Base-by-base conservation (phyloP, 441 rosid species). In the Pelargonium fulgidum region DNA sequence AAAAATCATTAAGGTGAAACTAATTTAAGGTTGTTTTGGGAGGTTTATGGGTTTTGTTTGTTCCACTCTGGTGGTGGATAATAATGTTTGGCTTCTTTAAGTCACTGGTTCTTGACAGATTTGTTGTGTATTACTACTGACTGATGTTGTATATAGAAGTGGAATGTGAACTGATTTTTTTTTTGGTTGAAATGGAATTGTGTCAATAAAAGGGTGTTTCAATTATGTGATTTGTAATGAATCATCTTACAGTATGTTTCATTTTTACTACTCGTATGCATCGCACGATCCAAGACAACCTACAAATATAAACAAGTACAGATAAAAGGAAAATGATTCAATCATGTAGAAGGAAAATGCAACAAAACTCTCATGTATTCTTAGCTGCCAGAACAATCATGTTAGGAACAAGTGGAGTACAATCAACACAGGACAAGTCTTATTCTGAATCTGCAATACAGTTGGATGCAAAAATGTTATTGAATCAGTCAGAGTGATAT, bases 61-160 rank as follows among this genome's bases (percentile, higher is more conserved):
- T 26, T 71, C 36, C 24, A 47, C 19, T 7, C 64, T 65, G 10
- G 33, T 16, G 52, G 42, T 54, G 50, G 77, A 24, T 39, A 71
- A 68, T 72, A 71, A 68, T 64, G 52, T 58, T 64, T 70, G 64
- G 61, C 45, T 70, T 64, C 8, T 47, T 17, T 54, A 29, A 22
- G 42, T 62, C 8, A 26, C 63, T 71, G 24, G 42, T 14, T 65
- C 56, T 70, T 36, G 61, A 48, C 72, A 68, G 75, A 39, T 73
- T 77, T 70, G 63, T 54, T 67, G 70, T 54, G 70, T 68, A 47
- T 47, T 71, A 63, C 9, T 61, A 36, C 41, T 36, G 17, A 54
- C 24, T 70, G 8, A 16, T 1, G 59, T 36, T 77, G 70, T 73
- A 71, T 73, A 71, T 75, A 66, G 33, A 66, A 70, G 64, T 45